These are phyloP conservation scores for Saccharomycopsis selenospora DNA, from an alignment of 805 yeast genomes.

Conservation along the genomic window DNA sequence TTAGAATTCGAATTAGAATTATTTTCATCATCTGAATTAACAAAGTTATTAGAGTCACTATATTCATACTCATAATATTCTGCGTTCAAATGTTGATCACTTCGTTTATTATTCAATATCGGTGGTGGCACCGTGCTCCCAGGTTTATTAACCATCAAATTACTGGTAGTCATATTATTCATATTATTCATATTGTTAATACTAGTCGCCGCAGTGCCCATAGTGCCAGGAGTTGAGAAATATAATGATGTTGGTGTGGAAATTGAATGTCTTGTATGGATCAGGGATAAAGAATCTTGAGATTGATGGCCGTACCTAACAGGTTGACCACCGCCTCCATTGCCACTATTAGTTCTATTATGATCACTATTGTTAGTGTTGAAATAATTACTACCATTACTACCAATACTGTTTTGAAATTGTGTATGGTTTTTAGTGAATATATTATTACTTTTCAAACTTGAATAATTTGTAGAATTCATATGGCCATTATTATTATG, in stretches of 20 bases:
- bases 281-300: slow-evolving; percentile 17
- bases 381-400: background rate
- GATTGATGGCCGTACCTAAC: slow-evolving; percentile 17
- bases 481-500: background rate
- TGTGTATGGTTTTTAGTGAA: background rate
- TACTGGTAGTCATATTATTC: too few relatives aligned
- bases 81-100: slow-evolving; percentile 15
- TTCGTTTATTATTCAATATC: slow-evolving; percentile 12
- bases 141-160: too few relatives aligned
- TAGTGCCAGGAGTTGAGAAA: slow-evolving; percentile 13
- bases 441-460: background rate
- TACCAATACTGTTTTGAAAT: background rate
- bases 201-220: background rate
- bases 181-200: background rate
- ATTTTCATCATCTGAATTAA: slow-evolving; percentile 3
- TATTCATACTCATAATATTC: slow-evolving; percentile 4
- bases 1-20: too few relatives aligned
- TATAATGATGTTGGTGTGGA: slow-evolving; percentile 17
- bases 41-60: background rate
- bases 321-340: slow-evolving; percentile 4
- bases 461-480: background rate
- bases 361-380: background rate
- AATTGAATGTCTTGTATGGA: slow-evolving; percentile 15
- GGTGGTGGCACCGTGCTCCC: too few relatives aligned
- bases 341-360: background rate